Base-by-base conservation (phyloP, 768 basidiomycete species). In the Hypholoma fasciculare region DNA sequence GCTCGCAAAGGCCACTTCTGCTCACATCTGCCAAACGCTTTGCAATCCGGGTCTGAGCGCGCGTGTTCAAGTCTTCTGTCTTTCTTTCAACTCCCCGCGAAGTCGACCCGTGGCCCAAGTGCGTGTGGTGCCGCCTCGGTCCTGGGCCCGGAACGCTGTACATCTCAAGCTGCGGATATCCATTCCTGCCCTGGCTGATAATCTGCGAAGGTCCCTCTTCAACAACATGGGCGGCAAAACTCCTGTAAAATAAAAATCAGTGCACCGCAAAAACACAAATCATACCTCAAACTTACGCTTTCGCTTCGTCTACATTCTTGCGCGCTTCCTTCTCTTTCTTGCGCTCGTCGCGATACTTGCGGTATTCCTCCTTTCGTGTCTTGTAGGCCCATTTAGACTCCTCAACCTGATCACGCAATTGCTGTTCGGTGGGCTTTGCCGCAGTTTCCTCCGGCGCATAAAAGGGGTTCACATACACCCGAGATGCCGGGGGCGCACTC, bases 361-460 rank as follows among this genome's bases (percentile, higher is more conserved):
- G 81, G 63, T 90, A 90, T 20, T 75, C 76, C 63, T 89, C 88
- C 65, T 92, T 92, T 70, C 86, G 82, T 1, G 76, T 78, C 71
- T 83, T 88, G 69, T 92, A 92, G 20, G 73, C 71, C 26, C 75
- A 76, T 63, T 90, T 92, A 0, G 90, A 88, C 17, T 74, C 81
- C 64, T 90, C 85, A 3, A 91, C 80, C 30, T 82, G 76, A 27
- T 75, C 75, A 37, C 73, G 72, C 50, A 80, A 62, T 30, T 80
- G 75, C 48, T 77, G 72, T 2, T 74, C 64, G 9, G 74, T 66
- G 7, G 67, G 69, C 67, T 38, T 63, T 59, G 39, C 55, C 27
- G 52, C 16, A 37, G 46, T 49, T 26, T 27, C 46, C 3, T 23
- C 58, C 27, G 60, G 46, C 20, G 34, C 36, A 38, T 44, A 46